Evolutionary conservation across 108 stramenopile species (phyloP).

Genomic region (Pseudonitzschia multiseries): DNA sequence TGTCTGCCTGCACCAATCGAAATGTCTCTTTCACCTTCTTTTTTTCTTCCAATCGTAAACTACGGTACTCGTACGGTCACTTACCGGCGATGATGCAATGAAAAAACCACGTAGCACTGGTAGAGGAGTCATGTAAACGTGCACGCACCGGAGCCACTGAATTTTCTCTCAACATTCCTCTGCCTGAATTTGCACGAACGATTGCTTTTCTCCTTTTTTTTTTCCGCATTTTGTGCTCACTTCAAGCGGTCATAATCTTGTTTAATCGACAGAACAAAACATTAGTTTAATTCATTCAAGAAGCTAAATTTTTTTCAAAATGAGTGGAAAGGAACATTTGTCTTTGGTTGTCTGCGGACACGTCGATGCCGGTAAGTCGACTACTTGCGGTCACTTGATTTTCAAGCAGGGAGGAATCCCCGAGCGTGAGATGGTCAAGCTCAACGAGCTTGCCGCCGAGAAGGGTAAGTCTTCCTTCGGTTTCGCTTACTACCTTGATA

Average conservation of each 20-base stretch:
- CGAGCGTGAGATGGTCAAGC: slow-evolving; percentile 78
- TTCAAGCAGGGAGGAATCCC: slow-evolving; percentile 80
- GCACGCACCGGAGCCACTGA: slow-evolving; percentile 12
- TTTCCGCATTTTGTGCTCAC: neutral
- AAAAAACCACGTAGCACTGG: neutral
- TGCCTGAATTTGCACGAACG: slow-evolving; percentile 1
- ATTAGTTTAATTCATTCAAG: neutral
- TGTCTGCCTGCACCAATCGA: slow-evolving; percentile 2
- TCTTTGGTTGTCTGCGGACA: slow-evolving; percentile 86
- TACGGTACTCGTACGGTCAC: neutral
- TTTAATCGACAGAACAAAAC: neutral
- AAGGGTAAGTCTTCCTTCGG: slow-evolving; percentile 82
- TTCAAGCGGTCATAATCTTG: slow-evolving; percentile 11
- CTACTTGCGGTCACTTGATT: slow-evolving; percentile 79
- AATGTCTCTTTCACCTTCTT: slow-evolving; percentile 2
- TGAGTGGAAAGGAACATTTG: slow-evolving; percentile 61
- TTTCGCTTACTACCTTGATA: slow-evolving; percentile 82
- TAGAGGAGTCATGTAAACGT: neutral
- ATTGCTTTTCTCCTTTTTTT: slow-evolving; percentile 7
- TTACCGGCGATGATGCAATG: neutral
- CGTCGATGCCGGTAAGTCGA: slow-evolving; percentile 85
- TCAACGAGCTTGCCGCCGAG: slow-evolving; percentile 66
- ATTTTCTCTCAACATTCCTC: slow-evolving; percentile 3
- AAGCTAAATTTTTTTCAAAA: slow-evolving; percentile 6
- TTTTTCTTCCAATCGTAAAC: neutral